phyloP scores from a whole-genome alignment of 2,329 filamentous ascomycete species.

The Stachybotrys chlorohalonatus region DNA sequence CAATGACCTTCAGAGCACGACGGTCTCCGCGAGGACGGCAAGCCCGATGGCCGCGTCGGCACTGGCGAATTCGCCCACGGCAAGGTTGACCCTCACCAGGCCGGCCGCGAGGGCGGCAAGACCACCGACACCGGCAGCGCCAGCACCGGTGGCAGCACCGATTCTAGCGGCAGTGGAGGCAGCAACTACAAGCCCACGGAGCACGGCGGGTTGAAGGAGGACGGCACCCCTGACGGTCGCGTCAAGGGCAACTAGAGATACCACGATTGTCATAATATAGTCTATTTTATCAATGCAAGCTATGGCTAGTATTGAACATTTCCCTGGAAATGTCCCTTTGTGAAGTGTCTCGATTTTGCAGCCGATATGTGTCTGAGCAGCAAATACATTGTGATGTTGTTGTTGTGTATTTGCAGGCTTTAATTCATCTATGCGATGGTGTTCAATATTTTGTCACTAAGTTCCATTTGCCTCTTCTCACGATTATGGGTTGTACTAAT shows the following conservation, averaged over 20 bases:
- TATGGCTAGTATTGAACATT: too few species aligned
- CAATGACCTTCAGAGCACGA: constrained; percentile 7
- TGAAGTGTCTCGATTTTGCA: too few species aligned
- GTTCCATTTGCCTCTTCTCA: too few species aligned
- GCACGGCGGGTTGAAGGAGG: background rate
- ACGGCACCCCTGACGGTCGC: background rate
- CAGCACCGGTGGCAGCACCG: background rate
- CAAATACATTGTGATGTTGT: too few species aligned
- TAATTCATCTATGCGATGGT: too few species aligned
- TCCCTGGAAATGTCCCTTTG: too few species aligned
- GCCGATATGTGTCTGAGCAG: too few species aligned
- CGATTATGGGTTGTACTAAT: too few species aligned
- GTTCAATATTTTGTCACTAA: too few species aligned
- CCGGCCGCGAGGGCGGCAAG: constrained; percentile 10
- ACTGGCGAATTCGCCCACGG: constrained; percentile 13
- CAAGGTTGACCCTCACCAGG: constrained; percentile 11
- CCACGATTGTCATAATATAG: too few species aligned
- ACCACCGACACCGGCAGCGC: constrained; percentile 1
- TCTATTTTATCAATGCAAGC: too few species aligned
- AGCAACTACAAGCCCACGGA: background rate
- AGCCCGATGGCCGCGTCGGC: constrained; percentile 11
- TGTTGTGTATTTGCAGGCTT: too few species aligned
- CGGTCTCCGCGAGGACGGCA: constrained; percentile 12
- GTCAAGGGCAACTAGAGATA: background rate
- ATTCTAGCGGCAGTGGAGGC: background rate